Conservation (phyloP, 2,329 filamentous ascomycete species). For the Hypoxylon sp. region DNA sequence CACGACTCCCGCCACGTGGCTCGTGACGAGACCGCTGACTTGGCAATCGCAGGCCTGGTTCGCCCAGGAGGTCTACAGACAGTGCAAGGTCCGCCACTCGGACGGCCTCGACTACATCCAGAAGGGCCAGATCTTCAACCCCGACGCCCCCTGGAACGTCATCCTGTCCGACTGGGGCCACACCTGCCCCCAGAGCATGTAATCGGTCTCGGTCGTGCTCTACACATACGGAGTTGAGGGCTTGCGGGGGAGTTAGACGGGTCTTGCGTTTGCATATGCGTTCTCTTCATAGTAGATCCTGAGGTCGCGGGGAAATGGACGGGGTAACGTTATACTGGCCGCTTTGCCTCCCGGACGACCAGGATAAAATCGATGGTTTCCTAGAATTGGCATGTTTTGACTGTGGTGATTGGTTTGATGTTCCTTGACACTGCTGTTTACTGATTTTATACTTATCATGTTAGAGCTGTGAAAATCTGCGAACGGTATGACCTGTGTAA, state of each 20-base stretch:
- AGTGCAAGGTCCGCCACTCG: conserved; percentile 16
- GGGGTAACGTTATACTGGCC: neutral
- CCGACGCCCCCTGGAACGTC: conserved; percentile 28
- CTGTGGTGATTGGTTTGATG: neutral
- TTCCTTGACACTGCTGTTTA: no score
- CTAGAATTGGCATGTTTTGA: no score
- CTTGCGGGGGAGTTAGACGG: neutral
- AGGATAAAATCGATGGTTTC: neutral
- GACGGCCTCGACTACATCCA: conserved; percentile 16
- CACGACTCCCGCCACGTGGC: neutral
- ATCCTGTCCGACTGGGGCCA: conserved; percentile 22
- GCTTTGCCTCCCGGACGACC: neutral
- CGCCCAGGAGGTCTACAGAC: conserved; percentile 26
- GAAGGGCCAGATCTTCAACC: conserved; percentile 31
- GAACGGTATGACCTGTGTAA: no score
- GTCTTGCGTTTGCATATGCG: neutral
- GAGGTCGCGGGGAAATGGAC: neutral
- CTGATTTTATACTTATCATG: no score
- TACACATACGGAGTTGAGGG: no score
- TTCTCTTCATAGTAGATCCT: neutral
- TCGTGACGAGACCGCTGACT: conserved; percentile 3
- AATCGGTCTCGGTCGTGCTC: no score
- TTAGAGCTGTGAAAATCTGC: no score
- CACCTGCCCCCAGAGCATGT: conserved; percentile 1
- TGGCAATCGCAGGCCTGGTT: conserved; percentile 16